Percentiles rank a stretch among this genome's conserved stretches.
phyloP scores from a whole-genome alignment of 495 filamentous ascomycete genomes.

The Xylaria scruposa region DNA sequence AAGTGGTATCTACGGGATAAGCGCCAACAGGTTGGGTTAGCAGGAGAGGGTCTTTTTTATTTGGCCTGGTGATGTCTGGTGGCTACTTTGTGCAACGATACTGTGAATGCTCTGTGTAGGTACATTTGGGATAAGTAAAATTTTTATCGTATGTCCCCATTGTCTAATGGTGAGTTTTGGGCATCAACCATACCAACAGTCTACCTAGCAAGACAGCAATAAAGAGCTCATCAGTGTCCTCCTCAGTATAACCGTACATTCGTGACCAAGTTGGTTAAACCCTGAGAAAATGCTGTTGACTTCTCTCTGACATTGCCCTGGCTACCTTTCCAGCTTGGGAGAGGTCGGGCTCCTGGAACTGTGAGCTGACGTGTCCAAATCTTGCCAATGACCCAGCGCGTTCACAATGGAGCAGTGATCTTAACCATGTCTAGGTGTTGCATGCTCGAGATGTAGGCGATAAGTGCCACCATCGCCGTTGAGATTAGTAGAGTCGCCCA shows the following conservation, averaged over 20 bases:
- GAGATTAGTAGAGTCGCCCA: slow-evolving; percentile 36
- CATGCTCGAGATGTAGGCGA: slow-evolving; percentile 29
- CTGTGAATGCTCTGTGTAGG: not conserved
- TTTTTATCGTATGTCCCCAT: not conserved
- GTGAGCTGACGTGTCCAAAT: not conserved
- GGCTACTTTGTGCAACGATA: not conserved
- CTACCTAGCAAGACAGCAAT: not conserved
- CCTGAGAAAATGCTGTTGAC: not conserved
- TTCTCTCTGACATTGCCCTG: not conserved
- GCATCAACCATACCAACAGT: not conserved
- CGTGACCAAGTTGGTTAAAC: not conserved
- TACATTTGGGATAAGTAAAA: not conserved
- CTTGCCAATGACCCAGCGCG: not conserved
- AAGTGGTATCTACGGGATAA: not conserved
- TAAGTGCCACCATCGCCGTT: slow-evolving; percentile 40
- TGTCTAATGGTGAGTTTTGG: not conserved
- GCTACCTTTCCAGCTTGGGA: not conserved
- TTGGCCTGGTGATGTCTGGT: not conserved
- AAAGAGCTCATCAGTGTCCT: not conserved
- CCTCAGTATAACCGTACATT: not conserved
- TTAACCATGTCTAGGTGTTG: slow-evolving; percentile 6
- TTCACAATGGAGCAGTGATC: too few relatives aligned
- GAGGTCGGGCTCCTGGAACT: not conserved
- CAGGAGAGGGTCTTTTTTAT: not conserved
- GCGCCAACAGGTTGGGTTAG: not conserved